Evolutionary conservation across 495 filamentous ascomycete species (phyloP), one percentile per base, ranked within the genome.

Genomic region (Pseudomonodictys pantanalensis): DNA sequence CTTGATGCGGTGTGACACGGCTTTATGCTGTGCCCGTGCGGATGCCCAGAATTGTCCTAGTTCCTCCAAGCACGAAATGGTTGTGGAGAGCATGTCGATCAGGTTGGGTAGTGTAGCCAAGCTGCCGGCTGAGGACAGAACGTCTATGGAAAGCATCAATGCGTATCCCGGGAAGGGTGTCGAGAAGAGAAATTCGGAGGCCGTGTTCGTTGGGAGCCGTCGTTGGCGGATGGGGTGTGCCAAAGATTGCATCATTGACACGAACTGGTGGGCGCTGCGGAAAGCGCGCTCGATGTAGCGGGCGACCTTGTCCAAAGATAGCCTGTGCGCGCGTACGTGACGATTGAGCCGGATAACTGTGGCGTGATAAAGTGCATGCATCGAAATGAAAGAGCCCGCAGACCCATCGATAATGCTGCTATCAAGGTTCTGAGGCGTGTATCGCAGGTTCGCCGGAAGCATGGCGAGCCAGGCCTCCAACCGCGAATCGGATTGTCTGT

Each of bases 321-420:
- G 49, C 11, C 30, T 22, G n/a, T 39, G 26, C 54, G 56, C 39
- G 10, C 78, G 79, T 3, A 76, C 77, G 58, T 86, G 78, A 33
- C 86, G 78, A 58, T 87, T 85, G 7, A 88, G 74, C 41, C 82
- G 81, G 72, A 87, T 79, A 51, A 79, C 66, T 2, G 80, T 79
- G 23, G 78, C 74, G 67, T 86, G 81, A 68, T 85, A 84, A 23
- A 87, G 69, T 24, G 85, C 66, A 63, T 88, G 85, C 59, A 85
- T 79, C 0, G 76, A 75, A 47, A 87, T 69, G 59, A 83, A 84
- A 0, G 78, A 73, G 7, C 79, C 79, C 0, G 74, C 69, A 62
- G 77, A 77, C n/a, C 76, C 77, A 3, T 71, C 65, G 6, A 71
- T 66, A 29, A 78, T 76, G 28, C 72, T 78, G 45, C 68, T 66